Evolutionary conservation across 1,284 basidiomycete species (phyloP).

Genomic region (Acaromyces ingoldii): DNA sequence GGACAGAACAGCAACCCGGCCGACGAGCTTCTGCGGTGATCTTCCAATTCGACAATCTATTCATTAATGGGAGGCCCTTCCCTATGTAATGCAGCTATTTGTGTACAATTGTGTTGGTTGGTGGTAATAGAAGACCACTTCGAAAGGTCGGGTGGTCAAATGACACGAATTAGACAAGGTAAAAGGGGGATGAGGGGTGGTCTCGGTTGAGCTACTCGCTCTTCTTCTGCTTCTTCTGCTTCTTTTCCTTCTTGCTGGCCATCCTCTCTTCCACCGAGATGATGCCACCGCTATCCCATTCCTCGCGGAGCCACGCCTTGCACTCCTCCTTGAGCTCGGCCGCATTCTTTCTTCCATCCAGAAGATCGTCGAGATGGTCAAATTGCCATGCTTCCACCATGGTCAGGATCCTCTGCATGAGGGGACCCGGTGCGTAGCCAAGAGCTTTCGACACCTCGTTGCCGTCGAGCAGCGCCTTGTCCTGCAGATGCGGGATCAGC

Average conservation of each 20-base stretch:
- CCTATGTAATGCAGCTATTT: too few relatives aligned
- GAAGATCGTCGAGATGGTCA: constrained; percentile 6
- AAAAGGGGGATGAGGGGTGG: too few relatives aligned
- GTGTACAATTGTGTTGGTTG: too few relatives aligned
- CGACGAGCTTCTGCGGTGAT: too few relatives aligned
- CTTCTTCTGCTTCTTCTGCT: constrained; percentile 27
- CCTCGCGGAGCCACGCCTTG: constrained; percentile 21
- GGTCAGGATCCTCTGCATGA: constrained; percentile 32
- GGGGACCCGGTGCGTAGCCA: constrained; percentile 16
- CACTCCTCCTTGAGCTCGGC: constrained; percentile 15
- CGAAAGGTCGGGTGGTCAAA: too few relatives aligned
- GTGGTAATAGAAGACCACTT: too few relatives aligned
- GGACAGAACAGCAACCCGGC: too few relatives aligned
- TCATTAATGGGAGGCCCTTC: too few relatives aligned
- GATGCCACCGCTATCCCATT: constrained; percentile 37
- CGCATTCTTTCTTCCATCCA: not conserved
- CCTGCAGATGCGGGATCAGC: not conserved
- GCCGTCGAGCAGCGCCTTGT: constrained; percentile 15
- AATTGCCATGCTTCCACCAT: constrained; percentile 42
- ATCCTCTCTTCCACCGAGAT: constrained; percentile 27
- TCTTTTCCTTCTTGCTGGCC: constrained; percentile 6
- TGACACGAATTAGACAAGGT: too few relatives aligned
- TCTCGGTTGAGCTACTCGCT: too few relatives aligned
- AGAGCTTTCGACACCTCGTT: constrained; percentile 26
- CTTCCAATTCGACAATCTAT: too few relatives aligned